phyloP scores from a whole-genome alignment of 352 stramenopile genomes.

The Globisporangium sylvaticum region DNA sequence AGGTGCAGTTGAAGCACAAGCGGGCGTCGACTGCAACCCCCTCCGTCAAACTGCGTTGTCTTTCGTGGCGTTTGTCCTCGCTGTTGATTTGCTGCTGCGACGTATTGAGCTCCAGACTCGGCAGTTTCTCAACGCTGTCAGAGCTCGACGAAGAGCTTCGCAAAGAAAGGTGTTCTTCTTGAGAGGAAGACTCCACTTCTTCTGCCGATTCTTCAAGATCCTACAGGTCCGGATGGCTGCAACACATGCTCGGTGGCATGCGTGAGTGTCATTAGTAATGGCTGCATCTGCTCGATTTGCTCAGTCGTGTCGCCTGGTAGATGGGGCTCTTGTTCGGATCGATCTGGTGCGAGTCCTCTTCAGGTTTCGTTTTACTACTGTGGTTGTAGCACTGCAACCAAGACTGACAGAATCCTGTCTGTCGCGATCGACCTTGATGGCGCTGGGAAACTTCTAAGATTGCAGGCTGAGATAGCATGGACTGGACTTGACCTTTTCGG shows the following conservation, averaged over 20 bases:
- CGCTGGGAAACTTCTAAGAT: too few relatives aligned
- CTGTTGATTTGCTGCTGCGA: not conserved
- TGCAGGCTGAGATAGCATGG: too few relatives aligned
- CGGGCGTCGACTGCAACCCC: constrained; percentile 2
- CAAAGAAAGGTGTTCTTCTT: not conserved
- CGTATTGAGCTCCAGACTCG: not conserved
- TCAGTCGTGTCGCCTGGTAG: not conserved
- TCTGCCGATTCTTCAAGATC: not conserved
- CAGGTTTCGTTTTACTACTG: not conserved
- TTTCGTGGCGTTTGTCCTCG: not conserved
- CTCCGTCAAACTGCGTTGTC: not conserved
- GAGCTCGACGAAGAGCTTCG: not conserved
- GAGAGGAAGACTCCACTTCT: constrained; percentile 1
- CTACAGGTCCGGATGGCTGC: not conserved
- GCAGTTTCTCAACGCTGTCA: not conserved
- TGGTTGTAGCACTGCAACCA: not conserved
- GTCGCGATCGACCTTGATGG: constrained; percentile 1
- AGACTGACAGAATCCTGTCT: not conserved
- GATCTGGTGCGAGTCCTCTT: not conserved
- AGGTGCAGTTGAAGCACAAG: too few relatives aligned
- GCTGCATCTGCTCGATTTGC: constrained; percentile 11
- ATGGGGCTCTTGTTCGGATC: not conserved
- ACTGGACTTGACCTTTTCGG: not conserved
- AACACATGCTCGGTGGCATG: not conserved
- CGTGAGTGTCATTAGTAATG: constrained; percentile 6